Evolutionary conservation across 441 rosid species (phyloP), one percentile per base, ranked within the genome.

Genomic region (Flueggea neowawraea): DNA sequence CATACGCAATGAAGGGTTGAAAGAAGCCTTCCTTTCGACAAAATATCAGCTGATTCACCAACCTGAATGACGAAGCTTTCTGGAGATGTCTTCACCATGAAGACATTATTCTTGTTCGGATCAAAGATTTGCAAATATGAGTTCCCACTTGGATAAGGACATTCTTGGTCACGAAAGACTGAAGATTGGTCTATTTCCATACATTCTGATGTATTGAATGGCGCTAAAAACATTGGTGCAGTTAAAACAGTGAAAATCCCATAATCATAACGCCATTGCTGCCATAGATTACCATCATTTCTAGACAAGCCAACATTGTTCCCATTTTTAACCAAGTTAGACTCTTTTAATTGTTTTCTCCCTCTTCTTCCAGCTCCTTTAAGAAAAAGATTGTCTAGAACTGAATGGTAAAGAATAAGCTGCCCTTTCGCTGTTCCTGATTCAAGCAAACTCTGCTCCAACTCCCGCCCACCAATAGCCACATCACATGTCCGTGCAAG

Each of bases 201-300:
- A 31, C 52, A 58, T 64, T 69, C 79, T 17, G 70, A 55, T 16
- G 50, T 72, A 52, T 43, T 36, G 36, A 61, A 68, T 0, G 88
- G 56, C 4, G 60, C 60, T 45, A 85, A 73, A 84, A 91, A 91
- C 83, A 89, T 75, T 31, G 96, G 97, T 77, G 91, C 80, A 5
- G 97, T 91, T 72, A 94, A 75, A 72, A 94, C 63, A 16, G 97
- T 94, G 72, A 94, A 84, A 71, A 91, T 77, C 45, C 97, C 92
- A 63, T 87, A 91, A 75, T 91, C 99, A 74, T 82, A 91, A 78
- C 89, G 99, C 97, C 99, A 91, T 58, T 84, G 89, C 82, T 94
- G 97, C 99, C 99, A 91, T 6, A 89, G 73, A 63, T 70, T 67
- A 65, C 71, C 61, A 69, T 28, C 44, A 58, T 62, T 59, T 63